Conservation (phyloP, 106 monocot genomes). For the Acorus calamus region DNA sequence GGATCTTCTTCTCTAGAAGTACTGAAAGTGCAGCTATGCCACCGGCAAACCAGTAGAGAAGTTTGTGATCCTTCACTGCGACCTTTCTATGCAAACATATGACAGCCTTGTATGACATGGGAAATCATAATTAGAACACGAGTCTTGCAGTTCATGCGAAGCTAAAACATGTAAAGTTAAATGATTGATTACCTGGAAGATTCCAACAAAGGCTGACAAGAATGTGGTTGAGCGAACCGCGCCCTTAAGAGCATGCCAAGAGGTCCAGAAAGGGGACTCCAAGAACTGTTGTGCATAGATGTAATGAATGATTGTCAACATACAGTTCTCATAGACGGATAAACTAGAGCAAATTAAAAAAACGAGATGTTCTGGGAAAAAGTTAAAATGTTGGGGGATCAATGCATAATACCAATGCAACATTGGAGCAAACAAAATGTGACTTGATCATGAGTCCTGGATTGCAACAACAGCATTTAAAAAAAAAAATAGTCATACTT, state of each 20-base stretch:
- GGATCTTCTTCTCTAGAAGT: conserved; percentile 83
- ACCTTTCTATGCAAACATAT: conserved; percentile 92
- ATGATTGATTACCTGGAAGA: conserved; percentile 59
- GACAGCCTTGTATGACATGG: conserved; percentile 34
- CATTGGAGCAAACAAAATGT: too few species aligned
- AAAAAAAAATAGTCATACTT: too few species aligned
- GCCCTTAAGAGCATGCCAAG: conserved; percentile 75
- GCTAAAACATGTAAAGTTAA: not conserved
- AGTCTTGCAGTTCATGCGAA: not conserved
- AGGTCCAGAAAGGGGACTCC: conserved; percentile 64
- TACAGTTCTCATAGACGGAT: too few species aligned
- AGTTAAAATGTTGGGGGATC: too few species aligned
- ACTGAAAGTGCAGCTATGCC: conserved; percentile 72
- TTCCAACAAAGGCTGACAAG: conserved; percentile 90
- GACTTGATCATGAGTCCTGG: too few species aligned
- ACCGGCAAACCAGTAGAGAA: conserved; percentile 88
- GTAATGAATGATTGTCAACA: not conserved
- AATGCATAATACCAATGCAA: too few species aligned
- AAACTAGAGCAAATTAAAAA: too few species aligned
- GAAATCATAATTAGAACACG: conserved; percentile 6
- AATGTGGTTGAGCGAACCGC: conserved; percentile 88
- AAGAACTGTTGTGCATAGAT: conserved; percentile 54
- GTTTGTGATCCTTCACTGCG: conserved; percentile 74
- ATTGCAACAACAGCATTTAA: too few species aligned
- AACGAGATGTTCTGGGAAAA: too few species aligned